Conservation (phyloP, 768 basidiomycete genomes). For the Auricularia heimuer region DNA sequence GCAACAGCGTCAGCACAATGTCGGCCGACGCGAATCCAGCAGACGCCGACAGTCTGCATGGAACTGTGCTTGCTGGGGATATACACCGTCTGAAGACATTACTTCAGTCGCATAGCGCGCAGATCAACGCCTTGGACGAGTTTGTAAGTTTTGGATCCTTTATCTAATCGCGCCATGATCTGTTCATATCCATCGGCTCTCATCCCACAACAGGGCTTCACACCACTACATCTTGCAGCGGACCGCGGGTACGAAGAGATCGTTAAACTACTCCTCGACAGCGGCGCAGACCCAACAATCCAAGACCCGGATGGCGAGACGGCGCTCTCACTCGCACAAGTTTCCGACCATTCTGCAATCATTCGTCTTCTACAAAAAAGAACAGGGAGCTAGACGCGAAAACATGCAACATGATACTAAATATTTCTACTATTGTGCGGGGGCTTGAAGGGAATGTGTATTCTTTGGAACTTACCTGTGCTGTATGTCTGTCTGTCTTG, state of each 20-base stretch:
- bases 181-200: not conserved
- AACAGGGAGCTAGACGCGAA: not conserved
- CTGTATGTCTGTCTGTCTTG: too few species aligned
- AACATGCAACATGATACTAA: not conserved
- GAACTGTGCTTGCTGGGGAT: slow-evolving; percentile 52
- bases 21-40: not conserved
- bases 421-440: not conserved
- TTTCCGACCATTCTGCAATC: not conserved
- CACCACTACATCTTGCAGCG: slow-evolving; percentile 75
- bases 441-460: too few species aligned
- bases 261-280: slow-evolving; percentile 47
- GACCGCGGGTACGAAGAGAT: slow-evolving; percentile 62
- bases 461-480: too few species aligned
- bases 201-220: slow-evolving; percentile 57
- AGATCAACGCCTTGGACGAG: slow-evolving; percentile 63
- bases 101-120: slow-evolving; percentile 32
- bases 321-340: not conserved
- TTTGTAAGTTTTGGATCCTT: slow-evolving; percentile 28
- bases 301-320: not conserved
- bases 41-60: slow-evolving; percentile 38
- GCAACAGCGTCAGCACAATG: slow-evolving; percentile 2
- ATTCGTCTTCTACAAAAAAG: not conserved
- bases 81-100: slow-evolving; percentile 33
- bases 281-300: slow-evolving; percentile 53
- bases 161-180: not conserved